Percentiles rank a stretch among this genome's conserved stretches.
Conservation (phyloP, 1,284 basidiomycete genomes). For the Trametes sp. region DNA sequence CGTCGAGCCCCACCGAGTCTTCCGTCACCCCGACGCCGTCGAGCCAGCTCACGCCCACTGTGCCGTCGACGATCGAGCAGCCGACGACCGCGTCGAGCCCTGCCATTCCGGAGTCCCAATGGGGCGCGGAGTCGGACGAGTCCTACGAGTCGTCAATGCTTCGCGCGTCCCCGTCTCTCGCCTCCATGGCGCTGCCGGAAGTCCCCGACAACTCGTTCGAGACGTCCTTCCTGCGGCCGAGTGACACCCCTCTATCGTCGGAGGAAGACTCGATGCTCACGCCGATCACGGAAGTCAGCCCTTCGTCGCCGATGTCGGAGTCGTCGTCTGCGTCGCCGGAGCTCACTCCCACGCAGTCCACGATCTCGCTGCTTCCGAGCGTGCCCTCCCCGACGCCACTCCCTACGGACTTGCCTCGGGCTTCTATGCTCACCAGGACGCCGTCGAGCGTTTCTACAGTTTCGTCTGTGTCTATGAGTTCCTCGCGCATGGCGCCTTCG, state of each 20-base stretch:
- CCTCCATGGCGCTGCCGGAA: constrained; percentile 63
- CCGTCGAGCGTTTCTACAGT: constrained; percentile 51
- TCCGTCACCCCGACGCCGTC: constrained; percentile 46
- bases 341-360: constrained; percentile 41
- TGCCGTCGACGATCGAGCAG: constrained; percentile 40
- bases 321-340: constrained; percentile 40
- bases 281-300: constrained; percentile 48
- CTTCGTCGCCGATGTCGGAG: constrained; percentile 34
- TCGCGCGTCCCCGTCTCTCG: constrained; percentile 69
- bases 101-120: constrained; percentile 53
- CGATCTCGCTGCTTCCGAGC: constrained; percentile 39
- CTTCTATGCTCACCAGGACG: constrained; percentile 41
- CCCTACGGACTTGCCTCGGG: constrained; percentile 29
- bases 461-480: constrained; percentile 50
- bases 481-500: constrained; percentile 47
- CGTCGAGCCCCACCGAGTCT: constrained; percentile 43
- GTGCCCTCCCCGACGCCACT: constrained; percentile 39
- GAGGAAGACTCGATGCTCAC: constrained; percentile 37
- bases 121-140: constrained; percentile 65
- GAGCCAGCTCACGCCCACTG: constrained; percentile 41
- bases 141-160: constrained; percentile 77
- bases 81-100: constrained; percentile 41
- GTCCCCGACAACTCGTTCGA: constrained; percentile 70
- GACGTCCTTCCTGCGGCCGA: constrained; percentile 51
- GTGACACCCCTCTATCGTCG: constrained; percentile 47